Conservation (phyloP, 305 asterid genomes). For the Fraxinus platypoda region DNA sequence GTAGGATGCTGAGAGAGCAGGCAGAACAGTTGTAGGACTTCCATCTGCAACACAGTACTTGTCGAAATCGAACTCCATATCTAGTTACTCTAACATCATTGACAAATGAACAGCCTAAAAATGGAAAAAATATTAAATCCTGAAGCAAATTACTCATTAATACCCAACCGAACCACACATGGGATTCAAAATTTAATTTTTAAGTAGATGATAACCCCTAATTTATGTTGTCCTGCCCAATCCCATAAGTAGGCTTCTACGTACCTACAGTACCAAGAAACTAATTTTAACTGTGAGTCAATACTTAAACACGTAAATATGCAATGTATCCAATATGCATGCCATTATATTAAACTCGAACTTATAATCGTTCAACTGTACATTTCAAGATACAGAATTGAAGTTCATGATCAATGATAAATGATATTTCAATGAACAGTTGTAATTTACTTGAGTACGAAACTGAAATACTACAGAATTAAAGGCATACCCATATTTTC, state of each 20-base stretch:
- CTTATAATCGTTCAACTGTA: no score
- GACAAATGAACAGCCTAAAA: constrained; percentile 36
- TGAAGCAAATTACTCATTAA: no score
- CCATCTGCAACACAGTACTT: constrained; percentile 78
- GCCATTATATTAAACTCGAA: neutral
- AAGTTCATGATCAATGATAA: neutral
- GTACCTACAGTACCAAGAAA: no score
- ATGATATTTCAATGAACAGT: neutral
- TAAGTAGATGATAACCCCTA: no score
- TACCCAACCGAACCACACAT: no score
- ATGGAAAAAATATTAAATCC: neutral
- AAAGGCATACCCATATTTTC: constrained; percentile 40
- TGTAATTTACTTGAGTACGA: neutral
- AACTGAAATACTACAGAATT: constrained; percentile 9
- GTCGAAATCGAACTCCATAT: constrained; percentile 84
- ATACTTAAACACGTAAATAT: constrained; percentile 7
- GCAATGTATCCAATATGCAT: neutral
- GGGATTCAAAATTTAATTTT: no score
- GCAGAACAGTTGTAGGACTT: constrained; percentile 87
- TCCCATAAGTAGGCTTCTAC: no score
- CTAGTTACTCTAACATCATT: constrained; percentile 42
- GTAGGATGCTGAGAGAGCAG: constrained; percentile 43
- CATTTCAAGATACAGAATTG: neutral
- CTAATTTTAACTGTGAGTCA: no score
- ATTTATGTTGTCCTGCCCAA: no score